Conservation (phyloP, 345 rosid genomes). For the Populus simonii region DNA sequence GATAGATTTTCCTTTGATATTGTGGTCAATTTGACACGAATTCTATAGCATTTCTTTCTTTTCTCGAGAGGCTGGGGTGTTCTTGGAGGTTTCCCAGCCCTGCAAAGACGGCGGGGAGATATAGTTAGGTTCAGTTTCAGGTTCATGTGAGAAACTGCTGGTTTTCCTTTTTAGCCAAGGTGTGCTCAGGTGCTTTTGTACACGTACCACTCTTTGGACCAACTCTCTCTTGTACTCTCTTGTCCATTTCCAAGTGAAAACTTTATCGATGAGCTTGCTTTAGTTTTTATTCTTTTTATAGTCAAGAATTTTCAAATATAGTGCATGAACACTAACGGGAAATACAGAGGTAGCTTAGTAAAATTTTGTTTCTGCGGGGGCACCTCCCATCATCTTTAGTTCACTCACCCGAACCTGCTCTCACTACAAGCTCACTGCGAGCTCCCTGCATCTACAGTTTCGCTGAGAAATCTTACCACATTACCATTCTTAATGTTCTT, state of each 20-base stretch:
- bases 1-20: too few relatives aligned
- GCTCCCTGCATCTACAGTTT: neutral
- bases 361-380: neutral
- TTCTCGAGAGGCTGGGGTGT: neutral
- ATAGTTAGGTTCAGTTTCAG: neutral
- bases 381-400: neutral
- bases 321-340: neutral
- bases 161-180: neutral
- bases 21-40: too few relatives aligned
- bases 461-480: too few relatives aligned
- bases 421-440: slow-evolving; percentile 1
- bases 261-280: neutral
- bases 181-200: slow-evolving; percentile 7
- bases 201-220: slow-evolving; percentile 1
- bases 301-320: neutral
- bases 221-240: neutral
- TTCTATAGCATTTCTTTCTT: too few relatives aligned
- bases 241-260: neutral
- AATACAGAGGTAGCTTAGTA: neutral
- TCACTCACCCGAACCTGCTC: neutral
- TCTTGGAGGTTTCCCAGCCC: neutral
- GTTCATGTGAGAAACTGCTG: neutral
- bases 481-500: too few relatives aligned
- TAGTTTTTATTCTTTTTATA: neutral
- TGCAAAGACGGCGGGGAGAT: slow-evolving; percentile 25